phyloP scores from a whole-genome alignment of 345 rosid species.

The Dimocarpus longan region DNA sequence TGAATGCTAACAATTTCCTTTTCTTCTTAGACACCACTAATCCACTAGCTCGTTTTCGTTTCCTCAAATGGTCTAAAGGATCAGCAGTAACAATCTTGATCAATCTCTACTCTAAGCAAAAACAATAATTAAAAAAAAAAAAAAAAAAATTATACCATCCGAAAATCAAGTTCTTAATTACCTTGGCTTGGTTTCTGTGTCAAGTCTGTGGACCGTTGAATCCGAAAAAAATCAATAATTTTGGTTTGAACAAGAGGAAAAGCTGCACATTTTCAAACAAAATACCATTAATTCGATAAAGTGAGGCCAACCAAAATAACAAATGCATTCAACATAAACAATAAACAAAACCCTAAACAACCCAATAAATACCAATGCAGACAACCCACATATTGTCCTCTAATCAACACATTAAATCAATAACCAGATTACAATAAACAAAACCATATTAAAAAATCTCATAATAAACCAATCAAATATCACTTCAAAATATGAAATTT shows the following conservation, averaged over 20 bases:
- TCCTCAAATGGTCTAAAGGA: constrained; percentile 48
- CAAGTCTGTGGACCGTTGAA: constrained; percentile 45
- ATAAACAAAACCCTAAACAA: background rate
- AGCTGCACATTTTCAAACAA: constrained; percentile 34
- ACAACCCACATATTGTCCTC: background rate
- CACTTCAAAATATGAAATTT: background rate
- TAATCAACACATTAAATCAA: background rate
- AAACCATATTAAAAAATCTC: constrained; percentile 18
- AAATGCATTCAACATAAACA: background rate
- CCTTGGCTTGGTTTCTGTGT: constrained; percentile 37
- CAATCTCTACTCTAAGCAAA: background rate
- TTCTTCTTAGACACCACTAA: constrained; percentile 77
- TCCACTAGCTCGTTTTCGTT: constrained; percentile 55
- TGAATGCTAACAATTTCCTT: constrained; percentile 65
- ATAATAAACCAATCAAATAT: constrained; percentile 10
- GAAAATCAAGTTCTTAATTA: constrained; percentile 9
- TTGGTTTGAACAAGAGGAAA: constrained; percentile 83
- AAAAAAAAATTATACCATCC: background rate
- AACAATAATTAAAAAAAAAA: background rate
- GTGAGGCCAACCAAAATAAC: background rate
- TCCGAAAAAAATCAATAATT: constrained; percentile 80
- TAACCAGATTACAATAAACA: background rate
- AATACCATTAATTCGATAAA: background rate
- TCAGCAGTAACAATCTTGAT: background rate
- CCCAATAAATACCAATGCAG: background rate